Conservation (phyloP, 1,139 yeast genomes). For the Kodamaea arcana region DNA sequence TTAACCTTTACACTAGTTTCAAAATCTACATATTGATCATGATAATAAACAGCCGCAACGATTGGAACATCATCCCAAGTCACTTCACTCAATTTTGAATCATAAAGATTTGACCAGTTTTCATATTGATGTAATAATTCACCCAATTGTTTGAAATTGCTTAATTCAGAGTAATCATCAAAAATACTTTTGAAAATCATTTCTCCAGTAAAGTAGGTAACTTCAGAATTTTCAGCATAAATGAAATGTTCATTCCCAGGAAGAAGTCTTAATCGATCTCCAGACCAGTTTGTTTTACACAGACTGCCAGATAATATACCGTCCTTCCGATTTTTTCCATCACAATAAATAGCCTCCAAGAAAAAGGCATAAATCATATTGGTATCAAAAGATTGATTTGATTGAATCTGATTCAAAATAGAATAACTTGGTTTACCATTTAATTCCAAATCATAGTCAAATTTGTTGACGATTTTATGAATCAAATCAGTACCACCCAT, state of each 20-base stretch:
- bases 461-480: slow-evolving; percentile 39
- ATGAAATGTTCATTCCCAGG: slow-evolving; percentile 26
- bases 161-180: slow-evolving; percentile 44
- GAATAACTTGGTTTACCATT: slow-evolving; percentile 33
- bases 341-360: slow-evolving; percentile 56
- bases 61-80: slow-evolving; percentile 42
- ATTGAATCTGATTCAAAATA: slow-evolving; percentile 29
- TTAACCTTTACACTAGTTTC: slow-evolving; percentile 35
- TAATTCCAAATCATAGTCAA: slow-evolving; percentile 33
- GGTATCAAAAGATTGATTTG: slow-evolving; percentile 43
- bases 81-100: slow-evolving; percentile 25
- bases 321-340: slow-evolving; percentile 19
- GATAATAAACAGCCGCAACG: slow-evolving; percentile 46
- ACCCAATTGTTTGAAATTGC: slow-evolving; percentile 39
- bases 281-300: slow-evolving; percentile 41
- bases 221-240: slow-evolving; percentile 8
- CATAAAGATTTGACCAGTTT: slow-evolving; percentile 43
- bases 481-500: slow-evolving; percentile 47
- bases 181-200: slow-evolving; percentile 52
- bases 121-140: slow-evolving; percentile 35
- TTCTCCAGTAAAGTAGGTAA: slow-evolving; percentile 52
- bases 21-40: slow-evolving; percentile 55
- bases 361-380: slow-evolving; percentile 51
- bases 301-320: no score
- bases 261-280: slow-evolving; percentile 35